phyloP scores from a whole-genome alignment of 2,329 filamentous ascomycete species.

The Cytospora piceicola region DNA sequence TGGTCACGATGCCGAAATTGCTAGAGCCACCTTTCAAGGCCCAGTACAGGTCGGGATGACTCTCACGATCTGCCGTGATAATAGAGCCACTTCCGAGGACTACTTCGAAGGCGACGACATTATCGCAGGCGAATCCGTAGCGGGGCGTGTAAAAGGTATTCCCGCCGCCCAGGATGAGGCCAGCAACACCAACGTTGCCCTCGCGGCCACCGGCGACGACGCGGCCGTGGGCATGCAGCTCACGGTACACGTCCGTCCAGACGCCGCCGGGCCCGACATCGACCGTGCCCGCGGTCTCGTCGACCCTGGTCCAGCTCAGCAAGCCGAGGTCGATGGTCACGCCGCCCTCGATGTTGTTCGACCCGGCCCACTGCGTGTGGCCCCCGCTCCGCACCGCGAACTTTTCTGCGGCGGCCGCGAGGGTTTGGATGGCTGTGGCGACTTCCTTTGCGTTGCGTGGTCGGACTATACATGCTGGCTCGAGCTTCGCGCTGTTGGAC shows the following conservation, averaged over 20 bases:
- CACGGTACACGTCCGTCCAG: not conserved
- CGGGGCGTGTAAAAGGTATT: not conserved
- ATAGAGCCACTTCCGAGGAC: slow-evolving; percentile 10
- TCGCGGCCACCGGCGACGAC: slow-evolving; percentile 13
- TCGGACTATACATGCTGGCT: not conserved
- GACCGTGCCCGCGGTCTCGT: not conserved
- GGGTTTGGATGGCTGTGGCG: not conserved
- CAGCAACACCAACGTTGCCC: slow-evolving; percentile 11
- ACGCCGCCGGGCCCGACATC: slow-evolving; percentile 2
- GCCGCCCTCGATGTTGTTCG: slow-evolving; percentile 7
- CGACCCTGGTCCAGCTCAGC: not conserved
- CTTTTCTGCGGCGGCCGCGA: not conserved
- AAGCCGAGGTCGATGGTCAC: slow-evolving; percentile 8
- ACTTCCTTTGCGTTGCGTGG: not conserved
- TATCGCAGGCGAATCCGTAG: slow-evolving; percentile 17
- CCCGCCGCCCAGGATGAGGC: slow-evolving; percentile 6
- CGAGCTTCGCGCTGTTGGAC: not conserved
- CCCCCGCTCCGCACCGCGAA: slow-evolving; percentile 8
- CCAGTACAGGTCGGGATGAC: slow-evolving; percentile 8
- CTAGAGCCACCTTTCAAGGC: slow-evolving; percentile 38
- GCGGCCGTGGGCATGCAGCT: not conserved
- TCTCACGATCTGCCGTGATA: not conserved
- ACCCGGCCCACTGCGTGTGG: not conserved
- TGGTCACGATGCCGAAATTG: slow-evolving; percentile 47
- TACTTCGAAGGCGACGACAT: slow-evolving; percentile 11